These are phyloP conservation scores for Echinosophora koreensis DNA, from an alignment of 306 rosid genomes.

Conservation along the genomic window DNA sequence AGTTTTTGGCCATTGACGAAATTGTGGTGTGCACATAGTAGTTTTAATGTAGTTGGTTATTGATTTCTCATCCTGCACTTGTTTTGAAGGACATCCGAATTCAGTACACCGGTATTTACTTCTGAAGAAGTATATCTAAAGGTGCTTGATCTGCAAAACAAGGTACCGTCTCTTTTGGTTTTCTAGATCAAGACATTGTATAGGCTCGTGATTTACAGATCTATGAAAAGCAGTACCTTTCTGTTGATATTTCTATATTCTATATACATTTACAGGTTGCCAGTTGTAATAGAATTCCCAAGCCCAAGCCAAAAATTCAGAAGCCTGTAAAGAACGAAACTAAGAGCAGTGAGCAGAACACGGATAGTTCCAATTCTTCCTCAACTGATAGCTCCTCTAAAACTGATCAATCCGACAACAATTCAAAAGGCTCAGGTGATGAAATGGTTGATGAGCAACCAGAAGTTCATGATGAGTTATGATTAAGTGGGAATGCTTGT, in stretches of 20 bases:
- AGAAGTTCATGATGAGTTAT: constrained; percentile 78
- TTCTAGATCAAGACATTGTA: constrained; percentile 7
- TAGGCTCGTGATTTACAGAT: constrained; percentile 31
- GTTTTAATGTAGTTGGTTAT: not conserved
- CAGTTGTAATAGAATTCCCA: constrained; percentile 76
- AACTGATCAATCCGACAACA: constrained; percentile 50
- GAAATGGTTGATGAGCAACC: constrained; percentile 53
- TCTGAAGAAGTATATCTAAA: constrained; percentile 80
- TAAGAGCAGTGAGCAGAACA: constrained; percentile 56
- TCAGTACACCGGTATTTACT: constrained; percentile 76
- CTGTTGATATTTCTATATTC: constrained; percentile 23
- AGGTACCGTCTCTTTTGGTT: constrained; percentile 62
- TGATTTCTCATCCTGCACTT: constrained; percentile 37
- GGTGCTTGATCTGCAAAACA: constrained; percentile 69
- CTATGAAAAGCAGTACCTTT: constrained; percentile 4
- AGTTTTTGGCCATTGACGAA: constrained; percentile 33
- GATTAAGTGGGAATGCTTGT: constrained; percentile 51
- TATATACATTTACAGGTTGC: constrained; percentile 60
- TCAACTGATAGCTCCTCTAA: constrained; percentile 56
- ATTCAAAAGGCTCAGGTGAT: constrained; percentile 51
- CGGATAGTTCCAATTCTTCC: constrained; percentile 51
- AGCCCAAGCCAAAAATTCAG: constrained; percentile 88
- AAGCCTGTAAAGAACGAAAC: constrained; percentile 72
- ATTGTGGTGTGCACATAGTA: not conserved
- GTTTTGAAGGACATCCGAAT: constrained; percentile 67